Percentiles rank a stretch among this genome's conserved stretches.
These are phyloP conservation scores for Lodderomyces oxycetoniae DNA, from an alignment of 1,139 yeast species.

Conservation along the genomic window DNA sequence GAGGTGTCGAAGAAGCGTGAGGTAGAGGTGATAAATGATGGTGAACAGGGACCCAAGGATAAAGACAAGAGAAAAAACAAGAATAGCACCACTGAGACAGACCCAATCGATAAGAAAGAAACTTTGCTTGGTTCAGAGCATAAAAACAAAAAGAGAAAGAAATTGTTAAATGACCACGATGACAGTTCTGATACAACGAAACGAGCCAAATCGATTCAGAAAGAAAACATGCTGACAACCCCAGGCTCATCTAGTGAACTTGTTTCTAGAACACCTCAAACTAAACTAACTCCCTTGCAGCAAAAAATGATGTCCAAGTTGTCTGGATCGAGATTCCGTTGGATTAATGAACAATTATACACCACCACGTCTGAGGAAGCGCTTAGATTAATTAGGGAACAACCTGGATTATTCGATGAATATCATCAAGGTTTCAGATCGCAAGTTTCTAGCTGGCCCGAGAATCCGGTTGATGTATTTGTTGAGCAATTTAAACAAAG, in stretches of 20 bases:
- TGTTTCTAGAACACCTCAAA: constrained; percentile 19
- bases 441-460: constrained; percentile 97
- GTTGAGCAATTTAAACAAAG: constrained; percentile 66
- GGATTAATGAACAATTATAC: constrained; percentile 95
- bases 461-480: constrained; percentile 89
- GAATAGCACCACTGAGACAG: constrained; percentile 5
- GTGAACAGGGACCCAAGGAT: constrained; percentile 5
- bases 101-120: constrained; percentile 4
- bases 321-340: constrained; percentile 91
- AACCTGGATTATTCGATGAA: constrained; percentile 87
- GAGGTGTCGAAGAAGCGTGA: neutral
- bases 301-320: constrained; percentile 93
- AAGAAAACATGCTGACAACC: constrained; percentile 3
- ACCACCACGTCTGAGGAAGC: constrained; percentile 81
- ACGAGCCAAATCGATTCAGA: constrained; percentile 2
- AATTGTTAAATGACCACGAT: neutral
- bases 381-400: constrained; percentile 62
- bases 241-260: constrained; percentile 2
- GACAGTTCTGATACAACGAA: constrained; percentile 2
- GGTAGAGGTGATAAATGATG: constrained; percentile 10
- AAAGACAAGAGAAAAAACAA: neutral
- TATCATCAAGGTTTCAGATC: constrained; percentile 93
- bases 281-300: constrained; percentile 81
- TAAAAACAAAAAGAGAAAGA: neutral
- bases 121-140: too few relatives aligned